phyloP scores from a whole-genome alignment of 1,139 yeast genomes.

The Geotrichum histeridarum region DNA sequence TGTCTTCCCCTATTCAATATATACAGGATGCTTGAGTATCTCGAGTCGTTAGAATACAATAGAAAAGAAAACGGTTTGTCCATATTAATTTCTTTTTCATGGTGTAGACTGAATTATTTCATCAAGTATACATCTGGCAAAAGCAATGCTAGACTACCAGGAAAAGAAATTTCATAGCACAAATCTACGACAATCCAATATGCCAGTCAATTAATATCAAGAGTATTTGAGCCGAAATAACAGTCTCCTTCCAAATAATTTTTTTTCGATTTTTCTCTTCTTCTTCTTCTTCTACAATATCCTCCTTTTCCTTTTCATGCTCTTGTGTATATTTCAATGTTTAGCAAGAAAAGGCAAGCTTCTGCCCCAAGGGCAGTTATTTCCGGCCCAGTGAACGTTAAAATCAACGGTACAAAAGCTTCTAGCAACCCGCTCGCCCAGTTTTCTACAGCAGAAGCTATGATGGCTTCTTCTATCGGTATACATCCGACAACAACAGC shows the following conservation, averaged over 20 bases:
- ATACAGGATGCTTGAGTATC: too few relatives aligned
- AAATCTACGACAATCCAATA: not conserved
- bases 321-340: not conserved
- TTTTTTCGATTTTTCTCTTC: not conserved
- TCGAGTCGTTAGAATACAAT: not conserved
- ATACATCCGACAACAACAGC: not conserved
- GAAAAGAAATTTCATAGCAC: not conserved
- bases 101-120: not conserved
- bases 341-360: slow-evolving; percentile 1
- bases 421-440: too few relatives aligned
- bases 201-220: not conserved
- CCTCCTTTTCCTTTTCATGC: not conserved
- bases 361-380: not conserved
- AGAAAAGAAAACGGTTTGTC: not conserved
- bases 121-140: not conserved
- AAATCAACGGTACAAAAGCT: slow-evolving; percentile 1
- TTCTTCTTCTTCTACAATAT: too few relatives aligned
- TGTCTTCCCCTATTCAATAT: too few relatives aligned
- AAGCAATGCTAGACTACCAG: not conserved
- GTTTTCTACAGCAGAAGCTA: too few relatives aligned
- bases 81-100: not conserved
- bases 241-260: not conserved
- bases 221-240: too few relatives aligned
- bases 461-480: not conserved
- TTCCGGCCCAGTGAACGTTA: slow-evolving; percentile 4